Evolutionary conservation across 2,329 filamentous ascomycete species (phyloP).

Genomic region (Claviceps cyperi): DNA sequence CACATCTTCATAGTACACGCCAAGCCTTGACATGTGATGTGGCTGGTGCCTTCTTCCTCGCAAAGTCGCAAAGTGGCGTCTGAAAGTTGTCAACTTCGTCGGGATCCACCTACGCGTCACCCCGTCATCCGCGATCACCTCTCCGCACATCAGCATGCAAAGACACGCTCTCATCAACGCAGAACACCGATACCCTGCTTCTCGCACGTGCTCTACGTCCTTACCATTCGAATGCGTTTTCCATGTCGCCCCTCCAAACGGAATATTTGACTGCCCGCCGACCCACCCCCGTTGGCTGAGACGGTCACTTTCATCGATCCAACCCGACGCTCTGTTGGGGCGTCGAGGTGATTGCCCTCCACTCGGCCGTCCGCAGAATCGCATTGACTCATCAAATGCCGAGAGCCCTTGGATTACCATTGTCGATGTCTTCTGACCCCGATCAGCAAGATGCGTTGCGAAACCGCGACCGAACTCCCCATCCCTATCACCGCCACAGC

Average conservation of each 20-base stretch:
- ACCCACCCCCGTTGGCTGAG: neutral
- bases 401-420: constrained; percentile 23
- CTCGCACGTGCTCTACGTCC: too few relatives aligned
- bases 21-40: too few relatives aligned
- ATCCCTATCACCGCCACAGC: constrained; percentile 50
- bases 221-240: neutral
- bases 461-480: constrained; percentile 45
- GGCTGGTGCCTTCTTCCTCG: too few relatives aligned
- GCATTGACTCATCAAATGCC: constrained; percentile 22
- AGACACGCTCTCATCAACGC: too few relatives aligned
- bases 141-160: too few relatives aligned
- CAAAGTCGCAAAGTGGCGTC: too few relatives aligned
- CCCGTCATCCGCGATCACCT: too few relatives aligned
- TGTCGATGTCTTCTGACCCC: constrained; percentile 17
- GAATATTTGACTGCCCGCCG: neutral
- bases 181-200: too few relatives aligned
- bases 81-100: too few relatives aligned
- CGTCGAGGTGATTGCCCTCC: constrained; percentile 7
- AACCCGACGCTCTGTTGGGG: neutral
- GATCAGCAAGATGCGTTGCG: constrained; percentile 28
- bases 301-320: neutral
- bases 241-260: neutral
- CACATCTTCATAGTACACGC: too few relatives aligned
- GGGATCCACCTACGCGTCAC: too few relatives aligned
- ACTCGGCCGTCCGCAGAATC: too few relatives aligned